Evolutionary conservation across 768 basidiomycete species (phyloP), one percentile per base, ranked within the genome.

Genomic region (Trametes villosa): DNA sequence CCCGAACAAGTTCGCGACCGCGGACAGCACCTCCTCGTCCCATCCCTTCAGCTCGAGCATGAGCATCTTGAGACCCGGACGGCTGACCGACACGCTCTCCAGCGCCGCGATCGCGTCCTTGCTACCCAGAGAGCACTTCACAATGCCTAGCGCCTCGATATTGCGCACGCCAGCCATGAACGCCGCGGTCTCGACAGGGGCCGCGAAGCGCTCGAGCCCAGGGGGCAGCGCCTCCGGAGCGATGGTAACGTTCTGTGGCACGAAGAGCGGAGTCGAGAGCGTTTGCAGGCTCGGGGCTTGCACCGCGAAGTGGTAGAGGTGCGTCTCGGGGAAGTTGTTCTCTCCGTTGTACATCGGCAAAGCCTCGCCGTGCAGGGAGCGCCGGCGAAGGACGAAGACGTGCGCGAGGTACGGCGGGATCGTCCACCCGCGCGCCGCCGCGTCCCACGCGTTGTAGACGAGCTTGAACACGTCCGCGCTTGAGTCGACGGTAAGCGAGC

Each of bases 1-100:
- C 9, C 56, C 60, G 57, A 81, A 79, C 38, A 79, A 72, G 45
- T 71, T 67, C n/a, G 72, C 71, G 24, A 80, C 64, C 6, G 79
- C 79, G 38, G 78, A 74, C 20, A 82, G 64, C 9, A 82, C 73
- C 62, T 82, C 81, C 41, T 78, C 72, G 57, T 82, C 80, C 81
- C 81, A 83, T 53, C 69, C 69, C 56, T 56, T 52, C 53, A 63
- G 62, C 36, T 75, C 70, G n/a, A 77, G 52, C 38, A 75, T 60
- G 44, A 79, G 75, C 11, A 76, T 66, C 29, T 78, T 68, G 15
- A 75, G 64, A 0, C 62, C 59, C n/a, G 75, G 74, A 17, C 79
- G 66, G 2, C 59, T 54, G n/a, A 41, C 15, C 26, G 66, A 60
- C 11, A 69, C 45, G 47, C 46, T 53, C 54, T 57, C 53, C 29